Evolutionary conservation across 2,329 filamentous ascomycete genomes (phyloP), one percentile per base, ranked within the genome.

Genomic region (Penicillium freii): DNA sequence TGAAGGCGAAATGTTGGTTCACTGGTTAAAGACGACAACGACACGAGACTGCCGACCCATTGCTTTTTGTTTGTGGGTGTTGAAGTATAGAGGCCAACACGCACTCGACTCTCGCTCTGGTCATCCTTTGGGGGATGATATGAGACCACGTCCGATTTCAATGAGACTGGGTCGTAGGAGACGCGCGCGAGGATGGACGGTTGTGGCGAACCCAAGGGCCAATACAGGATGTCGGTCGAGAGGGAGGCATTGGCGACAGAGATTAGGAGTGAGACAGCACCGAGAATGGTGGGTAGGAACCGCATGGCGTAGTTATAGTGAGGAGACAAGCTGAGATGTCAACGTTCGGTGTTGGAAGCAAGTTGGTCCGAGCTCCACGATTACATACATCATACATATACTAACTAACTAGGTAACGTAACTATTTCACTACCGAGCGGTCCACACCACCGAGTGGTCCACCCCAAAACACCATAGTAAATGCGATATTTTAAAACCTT

Each of bases 71-170:
- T 71, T 27, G 67, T 62, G 1, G 67, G 57, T 1, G 69, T 71
- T 21, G 62, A 62, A 39, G 65, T 83, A 64, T 77, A 81, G 34
- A 83, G 78, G 58, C 81, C 82, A 7, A 85, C 74, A 39, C 81
- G 79, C 45, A 83, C 73, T 62, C 85, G 80, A 66, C 80, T 77
- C 53, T 80, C 74, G 63, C 80, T 73, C 39, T 54, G 40, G 47
- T 64, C 31, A 45, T 27, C 31, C 50, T 57, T 59, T 8, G 76
- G 75, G 33, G 75, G 73, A 5, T 72, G 69, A 64, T 76, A 79
- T 19, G 75, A 73, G 11, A 73, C 58, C 11, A 79, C 63, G 29
- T 71, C 65, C 40, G 74, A 69, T 25, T 70, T 69, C 39, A 73
- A 64, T 7, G 73, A 72, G 15, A 63, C 56, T 6, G 75, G 72